A percentile compares a stretch with the other conserved stretches of the same genome.
phyloP scores from a whole-genome alignment of 805 yeast species.

The Barnettozyma siamensis region DNA sequence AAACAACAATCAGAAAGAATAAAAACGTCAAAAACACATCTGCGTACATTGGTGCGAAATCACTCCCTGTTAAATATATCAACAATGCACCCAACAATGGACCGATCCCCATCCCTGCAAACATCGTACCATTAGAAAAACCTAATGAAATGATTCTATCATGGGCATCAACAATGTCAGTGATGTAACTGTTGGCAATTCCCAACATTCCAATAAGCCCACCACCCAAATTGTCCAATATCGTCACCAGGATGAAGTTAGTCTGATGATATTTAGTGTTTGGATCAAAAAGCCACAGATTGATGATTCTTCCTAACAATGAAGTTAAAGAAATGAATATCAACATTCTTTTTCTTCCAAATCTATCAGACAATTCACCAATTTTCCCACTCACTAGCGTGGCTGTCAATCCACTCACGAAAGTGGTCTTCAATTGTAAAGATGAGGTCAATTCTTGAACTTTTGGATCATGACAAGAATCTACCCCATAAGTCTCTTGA shows the following conservation, averaged over 20 bases:
- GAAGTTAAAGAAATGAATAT: constrained; percentile 26
- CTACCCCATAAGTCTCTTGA: constrained; percentile 25
- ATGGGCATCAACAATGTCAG: constrained; percentile 65
- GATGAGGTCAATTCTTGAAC: constrained; percentile 43
- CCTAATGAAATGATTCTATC: constrained; percentile 57
- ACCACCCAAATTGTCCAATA: constrained; percentile 54
- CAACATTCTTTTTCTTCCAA: constrained; percentile 54
- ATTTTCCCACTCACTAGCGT: constrained; percentile 55
- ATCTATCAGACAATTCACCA: constrained; percentile 57
- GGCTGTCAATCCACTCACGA: constrained; percentile 39
- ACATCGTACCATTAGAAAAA: constrained; percentile 50
- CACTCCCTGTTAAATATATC: constrained; percentile 25
- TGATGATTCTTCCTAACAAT: constrained; percentile 19
- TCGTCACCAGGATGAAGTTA: constrained; percentile 38
- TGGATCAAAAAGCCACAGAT: constrained; percentile 27
- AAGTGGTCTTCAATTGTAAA: constrained; percentile 39
- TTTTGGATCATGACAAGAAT: constrained; percentile 31
- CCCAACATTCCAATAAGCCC: constrained; percentile 51
- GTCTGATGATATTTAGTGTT: constrained; percentile 31
- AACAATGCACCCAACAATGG: constrained; percentile 51
- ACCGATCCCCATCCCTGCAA: constrained; percentile 57
- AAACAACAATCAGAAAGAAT: constrained; percentile 29
- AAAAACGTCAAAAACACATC: constrained; percentile 27
- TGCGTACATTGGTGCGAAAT: constrained; percentile 27
- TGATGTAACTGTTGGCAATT: constrained; percentile 59